A percentile compares a stretch with the other conserved stretches of the same genome.
These are phyloP conservation scores for Cucurbita pepo DNA, from an alignment of 306 rosid genomes.

Conservation along the genomic window DNA sequence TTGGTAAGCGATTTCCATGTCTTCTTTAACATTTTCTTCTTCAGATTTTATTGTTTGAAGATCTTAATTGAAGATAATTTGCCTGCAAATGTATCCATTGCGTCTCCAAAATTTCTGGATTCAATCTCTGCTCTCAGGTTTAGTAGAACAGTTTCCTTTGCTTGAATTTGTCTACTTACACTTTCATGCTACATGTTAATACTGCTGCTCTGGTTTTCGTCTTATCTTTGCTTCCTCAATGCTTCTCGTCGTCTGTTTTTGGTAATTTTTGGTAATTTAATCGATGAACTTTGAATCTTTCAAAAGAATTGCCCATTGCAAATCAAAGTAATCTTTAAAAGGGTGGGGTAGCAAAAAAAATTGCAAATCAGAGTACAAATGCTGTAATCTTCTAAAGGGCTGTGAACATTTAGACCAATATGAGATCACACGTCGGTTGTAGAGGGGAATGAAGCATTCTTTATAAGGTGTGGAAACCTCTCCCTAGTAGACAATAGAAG, in stretches of 20 bases:
- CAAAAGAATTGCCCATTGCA: background rate
- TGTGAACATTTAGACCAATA: no score
- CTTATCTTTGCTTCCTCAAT: background rate
- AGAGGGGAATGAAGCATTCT: no score
- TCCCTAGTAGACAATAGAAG: no score
- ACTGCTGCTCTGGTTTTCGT: background rate
- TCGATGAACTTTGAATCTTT: background rate
- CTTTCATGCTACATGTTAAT: background rate
- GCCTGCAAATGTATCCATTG: background rate
- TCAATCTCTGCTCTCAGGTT: background rate
- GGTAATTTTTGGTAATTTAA: background rate
- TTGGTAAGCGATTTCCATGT: slow-evolving; percentile 19
- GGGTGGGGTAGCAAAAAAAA: background rate
- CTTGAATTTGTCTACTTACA: background rate
- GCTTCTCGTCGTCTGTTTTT: background rate
- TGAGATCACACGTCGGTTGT: no score
- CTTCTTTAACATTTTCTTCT: background rate
- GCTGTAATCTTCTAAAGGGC: no score
- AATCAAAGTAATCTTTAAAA: background rate
- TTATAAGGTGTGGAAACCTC: no score
- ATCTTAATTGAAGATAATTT: background rate
- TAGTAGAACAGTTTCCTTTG: background rate
- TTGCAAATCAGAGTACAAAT: background rate
- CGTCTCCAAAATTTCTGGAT: background rate
- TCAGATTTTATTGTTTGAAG: background rate